A percentile compares a stretch with the other conserved stretches of the same genome.
These are phyloP conservation scores for Cubamyces sp. DNA, from an alignment of 768 basidiomycete species.

Conservation along the genomic window DNA sequence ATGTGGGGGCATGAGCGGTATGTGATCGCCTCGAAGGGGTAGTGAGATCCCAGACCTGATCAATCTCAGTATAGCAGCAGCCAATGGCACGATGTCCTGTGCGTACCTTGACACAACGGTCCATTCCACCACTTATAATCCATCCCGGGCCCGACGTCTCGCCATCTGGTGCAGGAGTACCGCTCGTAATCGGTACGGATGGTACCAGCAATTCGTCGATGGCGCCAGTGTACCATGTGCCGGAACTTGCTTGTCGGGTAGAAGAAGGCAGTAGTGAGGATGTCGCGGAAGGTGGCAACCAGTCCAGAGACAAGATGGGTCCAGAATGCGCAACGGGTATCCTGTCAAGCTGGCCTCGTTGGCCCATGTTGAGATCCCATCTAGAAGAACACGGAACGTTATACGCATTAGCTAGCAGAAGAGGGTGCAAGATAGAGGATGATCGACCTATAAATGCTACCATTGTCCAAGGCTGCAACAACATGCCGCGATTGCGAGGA, in stretches of 20 bases:
- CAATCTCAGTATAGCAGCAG: not conserved
- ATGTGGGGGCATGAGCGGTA: conserved; percentile 65
- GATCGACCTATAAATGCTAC: conserved; percentile 55
- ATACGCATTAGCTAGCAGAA: not conserved
- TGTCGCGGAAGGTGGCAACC: conserved; percentile 49
- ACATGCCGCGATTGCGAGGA: conserved; percentile 69
- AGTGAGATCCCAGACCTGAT: conserved; percentile 76
- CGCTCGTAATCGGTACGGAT: conserved; percentile 12
- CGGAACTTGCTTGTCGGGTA: conserved; percentile 19
- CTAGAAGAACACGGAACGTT: conserved; percentile 36
- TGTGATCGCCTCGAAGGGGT: conserved; percentile 46
- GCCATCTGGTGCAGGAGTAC: conserved; percentile 16
- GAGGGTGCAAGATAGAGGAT: not conserved
- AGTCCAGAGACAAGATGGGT: conserved; percentile 74
- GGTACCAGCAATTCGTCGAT: conserved; percentile 31
- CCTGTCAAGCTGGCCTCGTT: conserved; percentile 71
- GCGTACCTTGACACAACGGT: conserved; percentile 74
- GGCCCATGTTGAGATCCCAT: conserved; percentile 82
- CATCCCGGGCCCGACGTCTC: conserved; percentile 53
- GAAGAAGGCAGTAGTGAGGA: conserved; percentile 23
- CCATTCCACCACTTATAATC: conserved; percentile 80
- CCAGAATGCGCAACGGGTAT: conserved; percentile 75
- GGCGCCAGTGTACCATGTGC: conserved; percentile 29
- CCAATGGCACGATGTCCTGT: not conserved
- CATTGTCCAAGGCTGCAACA: conserved; percentile 43